phyloP scores from a whole-genome alignment of 2,329 filamentous ascomycete genomes.

The Beauveria varroae region DNA sequence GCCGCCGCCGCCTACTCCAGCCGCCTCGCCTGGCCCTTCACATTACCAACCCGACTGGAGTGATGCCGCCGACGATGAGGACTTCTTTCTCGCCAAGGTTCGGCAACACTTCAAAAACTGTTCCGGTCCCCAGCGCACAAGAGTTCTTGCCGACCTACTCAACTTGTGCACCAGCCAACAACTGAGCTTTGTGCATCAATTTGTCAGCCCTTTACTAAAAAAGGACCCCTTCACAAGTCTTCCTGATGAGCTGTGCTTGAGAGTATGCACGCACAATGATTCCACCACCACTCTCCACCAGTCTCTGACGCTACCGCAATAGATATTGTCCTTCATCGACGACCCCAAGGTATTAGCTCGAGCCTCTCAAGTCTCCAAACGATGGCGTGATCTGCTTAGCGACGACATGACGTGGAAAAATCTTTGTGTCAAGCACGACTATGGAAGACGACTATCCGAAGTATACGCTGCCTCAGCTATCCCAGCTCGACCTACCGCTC shows the following conservation, averaged over 20 bases:
- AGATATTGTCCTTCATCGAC: conserved; percentile 95
- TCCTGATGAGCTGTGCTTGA: conserved; percentile 85
- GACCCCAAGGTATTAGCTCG: conserved; percentile 90
- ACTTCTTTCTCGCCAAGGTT: conserved; percentile 72
- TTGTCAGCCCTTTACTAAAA: conserved; percentile 87
- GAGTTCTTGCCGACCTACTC: conserved; percentile 78
- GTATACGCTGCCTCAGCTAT: conserved; percentile 29
- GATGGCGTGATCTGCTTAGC: conserved; percentile 87
- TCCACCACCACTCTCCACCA: background rate
- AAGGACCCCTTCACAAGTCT: conserved; percentile 92
- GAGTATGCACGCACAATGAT: conserved; percentile 49
- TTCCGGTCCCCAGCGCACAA: conserved; percentile 67
- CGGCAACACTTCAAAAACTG: conserved; percentile 73
- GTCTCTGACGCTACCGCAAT: conserved; percentile 9
- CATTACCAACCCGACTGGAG: conserved; percentile 65
- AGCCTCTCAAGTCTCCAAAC: conserved; percentile 89
- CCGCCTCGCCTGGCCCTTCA: conserved; percentile 56
- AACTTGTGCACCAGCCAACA: conserved; percentile 94
- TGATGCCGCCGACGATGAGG: conserved; percentile 70
- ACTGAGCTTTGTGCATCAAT: conserved; percentile 91
- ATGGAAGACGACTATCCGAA: conserved; percentile 54
- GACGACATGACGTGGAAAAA: conserved; percentile 99
- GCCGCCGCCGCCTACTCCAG: conserved; percentile 57
- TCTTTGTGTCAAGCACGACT: conserved; percentile 92
- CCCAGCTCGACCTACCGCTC: conserved; percentile 23